phyloP scores from a whole-genome alignment of 768 basidiomycete genomes.

The Kwoniella newhampshirensis region DNA sequence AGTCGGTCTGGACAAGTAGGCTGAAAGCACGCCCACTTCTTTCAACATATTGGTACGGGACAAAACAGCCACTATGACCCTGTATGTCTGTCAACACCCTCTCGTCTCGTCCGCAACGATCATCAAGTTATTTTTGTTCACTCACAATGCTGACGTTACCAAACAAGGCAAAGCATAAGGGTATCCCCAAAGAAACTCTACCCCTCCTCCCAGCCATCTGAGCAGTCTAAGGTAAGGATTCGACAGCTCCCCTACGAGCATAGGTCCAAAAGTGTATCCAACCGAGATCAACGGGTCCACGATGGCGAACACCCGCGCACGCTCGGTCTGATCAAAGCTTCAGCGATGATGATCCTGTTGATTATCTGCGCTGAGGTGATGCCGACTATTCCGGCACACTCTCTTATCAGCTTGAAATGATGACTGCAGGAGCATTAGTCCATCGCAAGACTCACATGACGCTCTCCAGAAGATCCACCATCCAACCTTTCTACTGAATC shows the following conservation, averaged over 20 bases:
- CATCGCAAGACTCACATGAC: constrained; percentile 40
- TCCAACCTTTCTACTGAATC: constrained; percentile 32
- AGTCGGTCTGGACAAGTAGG: too few species aligned
- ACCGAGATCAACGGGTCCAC: constrained; percentile 31
- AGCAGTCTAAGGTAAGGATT: constrained; percentile 34
- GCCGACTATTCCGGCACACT: constrained; percentile 25
- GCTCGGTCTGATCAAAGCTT: constrained; percentile 32
- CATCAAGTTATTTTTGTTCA: not conserved
- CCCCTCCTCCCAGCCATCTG: constrained; percentile 29
- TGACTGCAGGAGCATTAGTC: not conserved
- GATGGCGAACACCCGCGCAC: constrained; percentile 34
- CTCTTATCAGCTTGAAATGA: too few species aligned
- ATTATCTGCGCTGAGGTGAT: constrained; percentile 29
- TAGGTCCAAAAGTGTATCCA: constrained; percentile 32
- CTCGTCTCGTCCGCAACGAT: not conserved
- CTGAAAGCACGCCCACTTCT: too few species aligned
- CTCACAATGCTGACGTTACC: constrained; percentile 21
- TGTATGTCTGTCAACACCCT: too few species aligned
- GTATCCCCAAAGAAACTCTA: constrained; percentile 23
- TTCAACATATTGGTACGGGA: too few species aligned
- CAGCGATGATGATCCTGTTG: constrained; percentile 24
- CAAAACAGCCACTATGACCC: too few species aligned
- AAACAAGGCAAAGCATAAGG: constrained; percentile 42
- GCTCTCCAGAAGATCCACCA: constrained; percentile 35
- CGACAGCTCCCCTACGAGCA: constrained; percentile 31